Percentiles rank a stretch among this genome's conserved stretches.
These are phyloP conservation scores for Trichophyton benhamiae DNA, from an alignment of 2,329 filamentous ascomycete genomes.

Conservation along the genomic window DNA sequence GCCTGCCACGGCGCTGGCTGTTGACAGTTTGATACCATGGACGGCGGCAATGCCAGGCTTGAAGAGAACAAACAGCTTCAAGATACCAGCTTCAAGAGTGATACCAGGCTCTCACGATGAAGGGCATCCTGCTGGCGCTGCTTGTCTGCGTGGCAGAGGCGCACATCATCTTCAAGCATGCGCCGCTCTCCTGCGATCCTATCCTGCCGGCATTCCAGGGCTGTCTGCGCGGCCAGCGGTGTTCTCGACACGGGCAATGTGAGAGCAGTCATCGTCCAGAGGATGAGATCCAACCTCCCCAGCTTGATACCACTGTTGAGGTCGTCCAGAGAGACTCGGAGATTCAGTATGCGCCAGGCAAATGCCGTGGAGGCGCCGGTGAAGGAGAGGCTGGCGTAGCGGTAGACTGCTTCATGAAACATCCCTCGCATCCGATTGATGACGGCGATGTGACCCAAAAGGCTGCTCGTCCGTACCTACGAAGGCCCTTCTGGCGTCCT, in stretches of 20 bases:
- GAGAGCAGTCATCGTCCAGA: background rate
- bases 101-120: background rate
- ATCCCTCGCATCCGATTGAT: background rate
- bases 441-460: background rate
- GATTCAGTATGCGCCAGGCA: background rate
- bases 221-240: conserved; percentile 10
- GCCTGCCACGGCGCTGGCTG: background rate
- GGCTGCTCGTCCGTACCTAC: background rate
- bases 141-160: conserved; percentile 1
- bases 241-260: conserved; percentile 6
- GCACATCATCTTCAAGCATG: conserved; percentile 11
- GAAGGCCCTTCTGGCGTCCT: background rate
- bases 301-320: background rate
- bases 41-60: background rate
- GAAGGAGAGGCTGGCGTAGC: background rate
- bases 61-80: background rate
- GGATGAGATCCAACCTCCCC: background rate
- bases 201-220: background rate
- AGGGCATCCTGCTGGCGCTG: background rate
- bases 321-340: background rate
- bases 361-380: background rate
- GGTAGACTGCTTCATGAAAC: background rate
- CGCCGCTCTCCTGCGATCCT: conserved; percentile 8
- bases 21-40: background rate
- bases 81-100: background rate